A percentile compares a stretch with the other conserved stretches of the same genome.
Evolutionary conservation across 805 yeast species (phyloP).

Genomic region (Monosporozyma aerobia): DNA sequence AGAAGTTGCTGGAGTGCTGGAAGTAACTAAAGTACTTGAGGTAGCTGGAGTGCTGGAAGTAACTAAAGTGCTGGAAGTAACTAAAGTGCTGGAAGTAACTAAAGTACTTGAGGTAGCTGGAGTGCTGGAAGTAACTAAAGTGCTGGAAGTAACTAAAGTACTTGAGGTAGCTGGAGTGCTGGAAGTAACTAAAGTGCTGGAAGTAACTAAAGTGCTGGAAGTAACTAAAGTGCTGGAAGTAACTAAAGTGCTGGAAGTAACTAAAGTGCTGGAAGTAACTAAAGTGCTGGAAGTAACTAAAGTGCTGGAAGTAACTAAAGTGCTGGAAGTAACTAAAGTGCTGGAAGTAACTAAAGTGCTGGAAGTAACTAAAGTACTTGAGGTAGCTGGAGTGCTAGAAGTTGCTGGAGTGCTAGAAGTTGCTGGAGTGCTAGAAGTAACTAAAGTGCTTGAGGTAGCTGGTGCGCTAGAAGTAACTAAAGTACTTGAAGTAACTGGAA

Average conservation of each 20-base stretch:
- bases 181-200: not conserved
- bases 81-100: constrained; percentile 1
- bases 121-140: constrained; percentile 1
- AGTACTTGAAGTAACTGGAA: constrained; percentile 7
- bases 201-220: too few species aligned
- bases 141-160: constrained; percentile 5
- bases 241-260: too few species aligned
- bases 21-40: too few species aligned
- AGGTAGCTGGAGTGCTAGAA: constrained; percentile 4
- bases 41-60: not conserved
- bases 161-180: constrained; percentile 7
- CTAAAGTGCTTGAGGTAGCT: constrained; percentile 11
- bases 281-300: too few species aligned
- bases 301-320: not conserved
- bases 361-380: constrained; percentile 1
- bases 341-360: constrained; percentile 1
- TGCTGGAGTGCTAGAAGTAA: constrained; percentile 6
- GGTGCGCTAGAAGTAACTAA: constrained; percentile 6
- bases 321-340: not conserved
- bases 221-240: too few species aligned
- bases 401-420: constrained; percentile 2
- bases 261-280: too few species aligned
- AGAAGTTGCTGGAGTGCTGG: too few species aligned
- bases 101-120: not conserved
- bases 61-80: not conserved